Conservation (phyloP, 805 yeast genomes). For the Kodamaea restingae region DNA sequence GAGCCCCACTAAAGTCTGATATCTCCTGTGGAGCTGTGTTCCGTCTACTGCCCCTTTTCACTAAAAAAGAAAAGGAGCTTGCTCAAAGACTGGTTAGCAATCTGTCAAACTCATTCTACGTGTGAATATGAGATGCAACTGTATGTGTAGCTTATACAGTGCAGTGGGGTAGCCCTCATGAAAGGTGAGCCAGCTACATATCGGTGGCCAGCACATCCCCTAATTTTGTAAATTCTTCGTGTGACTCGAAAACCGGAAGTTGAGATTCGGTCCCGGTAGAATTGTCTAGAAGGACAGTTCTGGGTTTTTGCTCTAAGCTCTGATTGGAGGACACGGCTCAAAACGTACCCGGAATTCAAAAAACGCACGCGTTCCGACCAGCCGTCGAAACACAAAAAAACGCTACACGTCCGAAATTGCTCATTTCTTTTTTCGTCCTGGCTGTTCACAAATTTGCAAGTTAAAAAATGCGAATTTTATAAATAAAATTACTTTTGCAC, state of each 20-base stretch:
- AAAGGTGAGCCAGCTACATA: neutral
- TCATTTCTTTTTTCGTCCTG: conserved; percentile 9
- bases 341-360: neutral
- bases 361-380: conserved; percentile 3
- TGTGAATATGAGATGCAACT: neutral
- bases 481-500: conserved; percentile 10
- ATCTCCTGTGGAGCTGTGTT: no score
- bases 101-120: no score
- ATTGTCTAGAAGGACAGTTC: conserved; percentile 7
- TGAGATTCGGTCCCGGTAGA: conserved; percentile 2
- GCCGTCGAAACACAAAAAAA: neutral
- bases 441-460: conserved; percentile 8
- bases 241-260: conserved; percentile 3
- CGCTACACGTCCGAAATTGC: conserved; percentile 8
- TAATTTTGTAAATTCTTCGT: conserved; percentile 2
- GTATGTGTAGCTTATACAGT: no score
- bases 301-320: neutral
- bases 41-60: neutral
- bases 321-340: conserved; percentile 7
- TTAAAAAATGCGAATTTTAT: conserved; percentile 8
- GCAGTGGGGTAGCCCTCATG: no score
- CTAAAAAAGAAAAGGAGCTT: conserved; percentile 2
- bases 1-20: no score
- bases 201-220: conserved; percentile 1
- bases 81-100: neutral